Conservation (phyloP, 305 asterid species). For the Fraxinus paxiana region DNA sequence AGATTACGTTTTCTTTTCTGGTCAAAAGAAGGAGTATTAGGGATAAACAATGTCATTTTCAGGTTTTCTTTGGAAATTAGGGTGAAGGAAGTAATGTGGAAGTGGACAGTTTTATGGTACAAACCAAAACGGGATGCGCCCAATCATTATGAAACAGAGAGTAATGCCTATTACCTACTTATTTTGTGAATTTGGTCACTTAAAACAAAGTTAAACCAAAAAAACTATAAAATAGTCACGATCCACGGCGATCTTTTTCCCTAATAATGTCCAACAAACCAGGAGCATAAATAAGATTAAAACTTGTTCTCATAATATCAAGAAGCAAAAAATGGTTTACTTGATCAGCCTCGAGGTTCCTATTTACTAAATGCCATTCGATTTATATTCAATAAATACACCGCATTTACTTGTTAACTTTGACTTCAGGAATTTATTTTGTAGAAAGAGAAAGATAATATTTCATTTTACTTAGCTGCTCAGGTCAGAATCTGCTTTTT, state of each 20-base stretch:
- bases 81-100: background rate
- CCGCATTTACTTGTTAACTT: background rate
- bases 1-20: background rate
- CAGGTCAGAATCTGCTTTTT: background rate
- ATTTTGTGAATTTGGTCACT: background rate
- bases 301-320: background rate
- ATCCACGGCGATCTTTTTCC: background rate
- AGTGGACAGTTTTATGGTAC: background rate
- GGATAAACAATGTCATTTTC: background rate
- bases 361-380: conserved; percentile 1
- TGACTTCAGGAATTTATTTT: background rate
- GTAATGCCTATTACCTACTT: background rate
- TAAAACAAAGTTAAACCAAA: background rate
- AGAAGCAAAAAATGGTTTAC: background rate
- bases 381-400: background rate
- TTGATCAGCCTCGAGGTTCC: background rate
- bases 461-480: background rate
- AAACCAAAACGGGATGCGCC: background rate
- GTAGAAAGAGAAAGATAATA: background rate
- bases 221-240: background rate
- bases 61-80: background rate
- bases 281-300: background rate
- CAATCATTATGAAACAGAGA: background rate
- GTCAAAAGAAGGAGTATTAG: background rate
- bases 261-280: background rate